Evolutionary conservation across 495 filamentous ascomycete species (phyloP).

Genomic region (Xylaria bambusicola): DNA sequence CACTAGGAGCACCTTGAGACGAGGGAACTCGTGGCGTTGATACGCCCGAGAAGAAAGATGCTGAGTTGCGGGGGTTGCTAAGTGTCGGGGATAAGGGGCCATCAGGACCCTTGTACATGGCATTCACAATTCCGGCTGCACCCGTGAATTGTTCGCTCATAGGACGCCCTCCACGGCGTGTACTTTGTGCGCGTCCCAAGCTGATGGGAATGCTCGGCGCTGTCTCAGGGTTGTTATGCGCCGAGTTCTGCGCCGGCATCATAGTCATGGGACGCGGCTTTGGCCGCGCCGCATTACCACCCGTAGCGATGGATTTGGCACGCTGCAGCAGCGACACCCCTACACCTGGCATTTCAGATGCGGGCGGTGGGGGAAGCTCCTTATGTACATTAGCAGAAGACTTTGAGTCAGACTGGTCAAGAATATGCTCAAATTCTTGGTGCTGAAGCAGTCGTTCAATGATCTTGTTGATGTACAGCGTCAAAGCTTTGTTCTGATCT

Average conservation of each 20-base stretch:
- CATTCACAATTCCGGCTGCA: constrained; percentile 72
- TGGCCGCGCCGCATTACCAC: constrained; percentile 34
- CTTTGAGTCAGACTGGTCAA: constrained; percentile 72
- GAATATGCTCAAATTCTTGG: constrained; percentile 89
- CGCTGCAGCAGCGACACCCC: constrained; percentile 69
- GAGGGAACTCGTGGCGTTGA: constrained; percentile 31
- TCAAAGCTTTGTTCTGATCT: constrained; percentile 95
- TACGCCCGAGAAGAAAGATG: constrained; percentile 42
- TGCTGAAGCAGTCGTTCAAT: constrained; percentile 92
- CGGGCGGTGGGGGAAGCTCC: constrained; percentile 82
- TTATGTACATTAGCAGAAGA: constrained; percentile 66
- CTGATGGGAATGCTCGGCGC: constrained; percentile 76
- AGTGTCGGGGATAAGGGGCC: constrained; percentile 59
- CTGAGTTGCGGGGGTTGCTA: constrained; percentile 48
- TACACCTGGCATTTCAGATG: constrained; percentile 57
- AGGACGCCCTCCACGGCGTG: constrained; percentile 56
- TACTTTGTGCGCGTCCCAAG: constrained; percentile 65
- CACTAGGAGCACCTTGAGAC: constrained; percentile 45
- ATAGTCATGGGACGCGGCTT: constrained; percentile 63
- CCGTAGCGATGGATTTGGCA: constrained; percentile 69
- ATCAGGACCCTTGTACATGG: constrained; percentile 71
- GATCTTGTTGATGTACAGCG: constrained; percentile 97
- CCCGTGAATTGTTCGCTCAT: constrained; percentile 71
- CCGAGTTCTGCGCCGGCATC: constrained; percentile 52
- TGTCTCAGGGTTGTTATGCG: constrained; percentile 69